Evolutionary conservation across 495 filamentous ascomycete species (phyloP), one percentile per base, ranked within the genome.

Genomic region (Sabuloglossum arenarium): DNA sequence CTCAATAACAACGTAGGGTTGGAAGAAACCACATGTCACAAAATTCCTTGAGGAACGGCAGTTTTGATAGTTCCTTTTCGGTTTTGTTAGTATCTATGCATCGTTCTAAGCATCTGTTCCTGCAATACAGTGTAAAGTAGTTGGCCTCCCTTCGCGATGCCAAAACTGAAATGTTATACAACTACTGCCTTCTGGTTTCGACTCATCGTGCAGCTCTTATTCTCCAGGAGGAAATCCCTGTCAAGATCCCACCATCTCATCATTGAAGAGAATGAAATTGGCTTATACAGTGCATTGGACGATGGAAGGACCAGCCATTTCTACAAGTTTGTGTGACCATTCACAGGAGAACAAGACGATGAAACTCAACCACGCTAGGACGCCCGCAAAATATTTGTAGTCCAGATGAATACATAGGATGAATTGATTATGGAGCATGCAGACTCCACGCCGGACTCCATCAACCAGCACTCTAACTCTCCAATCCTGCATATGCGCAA

Each of bases 401-500:
- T 51, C 25, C 21, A 8, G 45, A 29, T 51, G 47, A 51, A 51
- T 51, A 51, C 47, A 51, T 27, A 30, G 47, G 28, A 51, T 51
- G 47, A 51, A 51, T 51, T 27, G 9, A 51, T 51, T 51, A 49
- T 49, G 28, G 28, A 51, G 47, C 25, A 29, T 51, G 28, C 23
- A 51, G 39, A 21, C 39, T 43, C 12, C 39, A 12, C 39, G 11
- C 39, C 39, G 21, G 39, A 43, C 39, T 43, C 39, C 39, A 43
- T 21, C 39, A 51, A 27, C 23, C 47, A 4, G 28, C 16, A 30
- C 5, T 23, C 16, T 51, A 51, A 51, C 5, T 72, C 56, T 78
- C 80, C 58, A 87, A 70, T 52, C 73, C 75, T 28, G 81, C 80
- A 67, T 85, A 88, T 45, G 76, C 75, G 63, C 84, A 79, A 59